Conservation (phyloP, 2,329 filamentous ascomycete species). For the Colletotrichum navitas region DNA sequence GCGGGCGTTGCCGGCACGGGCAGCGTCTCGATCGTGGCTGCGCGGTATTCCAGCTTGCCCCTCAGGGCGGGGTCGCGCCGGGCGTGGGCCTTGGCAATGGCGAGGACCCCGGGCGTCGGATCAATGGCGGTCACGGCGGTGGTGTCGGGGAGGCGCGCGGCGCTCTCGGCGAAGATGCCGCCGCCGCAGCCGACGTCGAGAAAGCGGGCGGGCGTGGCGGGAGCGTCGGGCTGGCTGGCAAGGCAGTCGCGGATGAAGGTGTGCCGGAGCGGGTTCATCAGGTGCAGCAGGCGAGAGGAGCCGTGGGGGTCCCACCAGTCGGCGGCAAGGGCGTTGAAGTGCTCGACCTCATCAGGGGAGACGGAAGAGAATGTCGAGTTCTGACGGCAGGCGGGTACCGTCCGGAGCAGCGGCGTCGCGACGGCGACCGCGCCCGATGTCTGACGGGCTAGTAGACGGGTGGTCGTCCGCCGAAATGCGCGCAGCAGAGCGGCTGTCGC, state of each 20-base stretch:
- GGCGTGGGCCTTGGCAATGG: slow-evolving; percentile 82
- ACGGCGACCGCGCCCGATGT: slow-evolving; percentile 25
- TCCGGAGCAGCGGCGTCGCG: slow-evolving; percentile 12
- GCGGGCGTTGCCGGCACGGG: slow-evolving; percentile 53
- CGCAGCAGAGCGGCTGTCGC: slow-evolving; percentile 38
- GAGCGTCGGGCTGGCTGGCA: slow-evolving; percentile 60
- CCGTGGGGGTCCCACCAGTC: slow-evolving; percentile 98
- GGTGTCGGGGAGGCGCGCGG: slow-evolving; percentile 76
- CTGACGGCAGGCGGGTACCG: slow-evolving; percentile 8
- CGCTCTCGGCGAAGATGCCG: slow-evolving; percentile 94
- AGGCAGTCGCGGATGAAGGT: slow-evolving; percentile 87
- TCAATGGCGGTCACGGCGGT: slow-evolving; percentile 80
- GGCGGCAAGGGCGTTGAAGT: slow-evolving; percentile 93
- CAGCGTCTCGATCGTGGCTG: slow-evolving; percentile 82
- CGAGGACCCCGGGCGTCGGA: slow-evolving; percentile 79
- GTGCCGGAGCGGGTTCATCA: slow-evolving; percentile 98
- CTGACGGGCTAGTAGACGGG: neutral
- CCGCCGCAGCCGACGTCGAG: slow-evolving; percentile 96
- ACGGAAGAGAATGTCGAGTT: slow-evolving; percentile 72
- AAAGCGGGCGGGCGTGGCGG: slow-evolving; percentile 63
- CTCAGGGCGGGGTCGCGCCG: slow-evolving; percentile 77
- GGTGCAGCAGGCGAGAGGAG: slow-evolving; percentile 89
- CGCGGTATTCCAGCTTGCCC: slow-evolving; percentile 77
- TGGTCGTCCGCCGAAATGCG: slow-evolving; percentile 29
- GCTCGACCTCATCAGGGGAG: slow-evolving; percentile 88